These are phyloP conservation scores for Colletotrichum costaricense DNA, from an alignment of 2,329 filamentous ascomycete genomes.

Conservation along the genomic window DNA sequence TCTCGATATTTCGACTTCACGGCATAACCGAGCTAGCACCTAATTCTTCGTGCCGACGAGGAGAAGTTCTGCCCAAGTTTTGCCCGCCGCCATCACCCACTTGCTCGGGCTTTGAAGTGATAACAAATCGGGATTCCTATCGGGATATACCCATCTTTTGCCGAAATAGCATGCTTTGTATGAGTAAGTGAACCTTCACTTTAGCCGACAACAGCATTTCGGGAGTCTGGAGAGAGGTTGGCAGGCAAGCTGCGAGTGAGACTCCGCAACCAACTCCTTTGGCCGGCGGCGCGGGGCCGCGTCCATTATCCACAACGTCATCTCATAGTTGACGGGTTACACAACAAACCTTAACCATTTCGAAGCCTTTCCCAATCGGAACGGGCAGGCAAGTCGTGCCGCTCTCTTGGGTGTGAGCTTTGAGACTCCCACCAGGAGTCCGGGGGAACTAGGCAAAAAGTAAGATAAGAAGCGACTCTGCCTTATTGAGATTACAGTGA, in stretches of 20 bases:
- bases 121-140: background rate
- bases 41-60: background rate
- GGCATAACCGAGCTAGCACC: background rate
- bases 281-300: background rate
- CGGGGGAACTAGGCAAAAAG: background rate
- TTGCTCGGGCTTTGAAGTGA: background rate
- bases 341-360: background rate
- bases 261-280: background rate
- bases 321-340: background rate
- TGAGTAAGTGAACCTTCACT: background rate
- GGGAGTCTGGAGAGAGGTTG: too few relatives aligned
- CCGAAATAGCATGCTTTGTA: background rate
- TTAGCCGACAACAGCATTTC: background rate
- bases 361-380: background rate
- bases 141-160: background rate
- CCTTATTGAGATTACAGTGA: background rate
- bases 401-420: background rate
- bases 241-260: background rate
- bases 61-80: background rate
- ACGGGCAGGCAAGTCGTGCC: background rate
- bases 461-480: slow-evolving; percentile 1
- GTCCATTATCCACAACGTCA: background rate
- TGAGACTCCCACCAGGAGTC: background rate
- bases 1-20: background rate
- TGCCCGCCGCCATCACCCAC: background rate